Percentiles rank a stretch among this genome's conserved stretches.
Evolutionary conservation across 176 grass and related monocot species (phyloP).

Genomic region (Ampelocalamus luodianensis): DNA sequence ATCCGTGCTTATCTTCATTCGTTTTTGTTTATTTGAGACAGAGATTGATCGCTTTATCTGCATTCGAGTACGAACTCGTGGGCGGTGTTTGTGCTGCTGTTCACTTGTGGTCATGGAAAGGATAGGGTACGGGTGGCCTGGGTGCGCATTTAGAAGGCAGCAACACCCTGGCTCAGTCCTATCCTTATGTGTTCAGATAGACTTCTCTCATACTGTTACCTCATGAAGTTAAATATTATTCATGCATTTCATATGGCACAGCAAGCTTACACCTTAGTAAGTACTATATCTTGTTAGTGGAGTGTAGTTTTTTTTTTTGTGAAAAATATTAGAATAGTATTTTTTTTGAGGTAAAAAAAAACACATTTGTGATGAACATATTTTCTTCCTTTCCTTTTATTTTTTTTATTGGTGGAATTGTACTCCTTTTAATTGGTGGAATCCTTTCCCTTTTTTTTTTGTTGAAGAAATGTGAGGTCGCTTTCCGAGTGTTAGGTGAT

Average conservation of each 20-base stretch:
- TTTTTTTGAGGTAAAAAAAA: neutral
- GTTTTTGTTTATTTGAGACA: constrained; percentile 41
- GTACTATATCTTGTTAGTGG: neutral
- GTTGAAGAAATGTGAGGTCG: neutral
- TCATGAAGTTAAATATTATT: neutral
- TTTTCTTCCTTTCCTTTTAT: neutral
- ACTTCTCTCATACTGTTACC: neutral
- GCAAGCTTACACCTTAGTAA: neutral
- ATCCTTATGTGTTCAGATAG: constrained; percentile 28
- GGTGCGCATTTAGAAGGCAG: neutral
- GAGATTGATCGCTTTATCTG: constrained; percentile 40
- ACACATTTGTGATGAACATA: neutral
- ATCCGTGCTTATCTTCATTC: constrained; percentile 17
- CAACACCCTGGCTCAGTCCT: constrained; percentile 1
- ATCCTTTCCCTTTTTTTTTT: neutral
- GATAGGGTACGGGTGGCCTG: constrained; percentile 69
- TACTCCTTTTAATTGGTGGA: neutral
- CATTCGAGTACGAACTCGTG: constrained; percentile 29
- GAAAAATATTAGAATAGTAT: too few relatives aligned
- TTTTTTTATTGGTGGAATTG: neutral
- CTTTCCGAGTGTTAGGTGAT: constrained; percentile 46
- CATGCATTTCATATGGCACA: neutral
- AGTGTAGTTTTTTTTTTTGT: neutral
- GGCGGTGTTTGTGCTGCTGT: constrained; percentile 10
- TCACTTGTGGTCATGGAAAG: constrained; percentile 46